A percentile compares a stretch with the other conserved stretches of the same genome.
Evolutionary conservation across 306 rosid species (phyloP).

Genomic region (Begonia peltatifolia): DNA sequence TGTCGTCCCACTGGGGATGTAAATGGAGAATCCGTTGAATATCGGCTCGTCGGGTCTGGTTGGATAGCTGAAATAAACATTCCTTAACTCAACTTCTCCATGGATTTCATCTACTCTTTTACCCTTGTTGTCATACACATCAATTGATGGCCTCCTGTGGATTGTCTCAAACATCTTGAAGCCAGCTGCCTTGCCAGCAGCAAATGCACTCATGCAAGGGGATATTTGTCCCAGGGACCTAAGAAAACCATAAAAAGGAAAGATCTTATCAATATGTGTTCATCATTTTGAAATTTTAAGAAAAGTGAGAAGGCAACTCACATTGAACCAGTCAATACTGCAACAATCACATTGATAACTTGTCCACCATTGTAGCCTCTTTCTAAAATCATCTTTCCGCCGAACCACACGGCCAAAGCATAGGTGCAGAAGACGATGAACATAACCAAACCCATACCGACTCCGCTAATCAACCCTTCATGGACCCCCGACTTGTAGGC

Average conservation of each 20-base stretch:
- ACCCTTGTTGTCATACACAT: slow-evolving; percentile 47
- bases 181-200: slow-evolving; percentile 72
- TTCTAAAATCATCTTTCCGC: slow-evolving; percentile 53
- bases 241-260: background rate
- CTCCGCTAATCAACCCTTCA: slow-evolving; percentile 52
- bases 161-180: slow-evolving; percentile 73
- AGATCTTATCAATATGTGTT: background rate
- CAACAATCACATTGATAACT: slow-evolving; percentile 38
- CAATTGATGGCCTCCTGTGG: slow-evolving; percentile 42
- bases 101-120: slow-evolving; percentile 31
- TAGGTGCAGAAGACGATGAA: slow-evolving; percentile 40
- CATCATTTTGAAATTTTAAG: background rate
- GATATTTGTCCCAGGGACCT: slow-evolving; percentile 69
- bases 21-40: slow-evolving; percentile 58
- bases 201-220: slow-evolving; percentile 52
- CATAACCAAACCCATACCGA: slow-evolving; percentile 49
- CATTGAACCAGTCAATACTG: slow-evolving; percentile 67
- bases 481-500: slow-evolving; percentile 64
- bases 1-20: slow-evolving; percentile 45
- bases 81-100: slow-evolving; percentile 59
- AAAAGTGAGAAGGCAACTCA: slow-evolving; percentile 23
- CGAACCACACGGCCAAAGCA: slow-evolving; percentile 71
- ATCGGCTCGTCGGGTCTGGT: slow-evolving; percentile 56
- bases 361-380: slow-evolving; percentile 56
- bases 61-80: slow-evolving; percentile 61